Evolutionary conservation across 129 eudicot genomes (phyloP).

Genomic region (Heracleum sosnowskyi): DNA sequence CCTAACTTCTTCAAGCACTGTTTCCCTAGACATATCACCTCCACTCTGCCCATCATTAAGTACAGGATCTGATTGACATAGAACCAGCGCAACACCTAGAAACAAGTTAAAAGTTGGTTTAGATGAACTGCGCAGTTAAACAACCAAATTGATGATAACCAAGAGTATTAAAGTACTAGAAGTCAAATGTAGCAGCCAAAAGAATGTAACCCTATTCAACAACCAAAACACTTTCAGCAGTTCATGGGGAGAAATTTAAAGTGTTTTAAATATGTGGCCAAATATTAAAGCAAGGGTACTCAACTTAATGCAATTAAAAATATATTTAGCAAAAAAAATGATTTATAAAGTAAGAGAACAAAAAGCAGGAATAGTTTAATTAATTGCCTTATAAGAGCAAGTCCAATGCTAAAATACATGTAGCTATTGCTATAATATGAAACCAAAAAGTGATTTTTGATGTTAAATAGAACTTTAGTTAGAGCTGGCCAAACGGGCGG

Average conservation of each 20-base stretch:
- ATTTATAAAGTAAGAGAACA: not conserved
- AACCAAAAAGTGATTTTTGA: too few species aligned
- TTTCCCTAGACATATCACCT: conserved; percentile 57
- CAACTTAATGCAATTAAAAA: not conserved
- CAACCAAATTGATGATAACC: not conserved
- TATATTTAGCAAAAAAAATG: too few species aligned
- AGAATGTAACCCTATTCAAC: not conserved
- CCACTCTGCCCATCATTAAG: conserved; percentile 74
- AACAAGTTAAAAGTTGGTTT: not conserved
- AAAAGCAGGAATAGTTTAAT: not conserved
- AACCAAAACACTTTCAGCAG: not conserved
- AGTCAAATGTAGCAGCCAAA: not conserved
- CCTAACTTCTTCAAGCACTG: conserved; percentile 73
- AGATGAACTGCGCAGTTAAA: not conserved
- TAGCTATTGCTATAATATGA: too few species aligned
- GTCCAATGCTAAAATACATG: too few species aligned
- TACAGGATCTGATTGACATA: conserved; percentile 84
- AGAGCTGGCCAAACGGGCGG: too few species aligned
- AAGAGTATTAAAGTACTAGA: not conserved
- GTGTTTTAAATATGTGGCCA: not conserved
- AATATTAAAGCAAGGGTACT: not conserved
- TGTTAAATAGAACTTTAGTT: too few species aligned
- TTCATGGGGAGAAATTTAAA: not conserved
- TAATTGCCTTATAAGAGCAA: not conserved
- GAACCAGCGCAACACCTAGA: conserved; percentile 73